Evolutionary conservation across 805 yeast genomes (phyloP).

Genomic region (Kluyveromyces aestuarii): DNA sequence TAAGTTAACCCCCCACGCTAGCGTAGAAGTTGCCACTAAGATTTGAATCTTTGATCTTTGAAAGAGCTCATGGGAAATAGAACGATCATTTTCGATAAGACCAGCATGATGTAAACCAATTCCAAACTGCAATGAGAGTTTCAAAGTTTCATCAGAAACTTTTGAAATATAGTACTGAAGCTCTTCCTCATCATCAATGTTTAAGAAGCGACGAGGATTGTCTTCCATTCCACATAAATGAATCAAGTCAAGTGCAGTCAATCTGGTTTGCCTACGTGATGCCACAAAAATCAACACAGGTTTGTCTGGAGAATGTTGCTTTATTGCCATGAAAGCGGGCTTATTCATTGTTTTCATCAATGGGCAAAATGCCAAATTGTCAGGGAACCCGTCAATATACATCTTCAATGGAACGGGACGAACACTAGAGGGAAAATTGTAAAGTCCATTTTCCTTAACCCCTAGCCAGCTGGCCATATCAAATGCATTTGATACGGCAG

Average conservation of each 20-base stretch:
- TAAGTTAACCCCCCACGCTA: conserved; percentile 98
- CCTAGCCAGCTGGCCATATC: conserved; percentile 94
- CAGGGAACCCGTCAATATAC: conserved; percentile 79
- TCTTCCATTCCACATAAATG: conserved; percentile 58
- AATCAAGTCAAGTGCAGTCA: conserved; percentile 69
- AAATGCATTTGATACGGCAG: conserved; percentile 83
- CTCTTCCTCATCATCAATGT: conserved; percentile 65
- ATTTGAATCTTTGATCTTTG: conserved; percentile 78
- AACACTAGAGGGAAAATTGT: conserved; percentile 85
- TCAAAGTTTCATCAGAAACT: conserved; percentile 78
- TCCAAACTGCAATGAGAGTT: conserved; percentile 64
- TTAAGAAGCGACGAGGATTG: conserved; percentile 56
- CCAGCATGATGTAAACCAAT: conserved; percentile 98
- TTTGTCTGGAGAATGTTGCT: conserved; percentile 84
- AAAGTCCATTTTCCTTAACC: conserved; percentile 85
- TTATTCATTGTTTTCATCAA: conserved; percentile 56
- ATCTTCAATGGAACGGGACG: conserved; percentile 93
- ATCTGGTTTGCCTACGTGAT: conserved; percentile 85
- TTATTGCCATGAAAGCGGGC: conserved; percentile 88
- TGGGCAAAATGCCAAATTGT: conserved; percentile 68
- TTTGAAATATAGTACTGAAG: conserved; percentile 73
- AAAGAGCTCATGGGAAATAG: conserved; percentile 80
- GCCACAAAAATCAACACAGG: conserved; percentile 96
- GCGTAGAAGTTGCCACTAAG: conserved; percentile 88
- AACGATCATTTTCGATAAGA: conserved; percentile 80